Evolutionary conservation across 768 basidiomycete species (phyloP).

Genomic region (Phanerochaete sordida): DNA sequence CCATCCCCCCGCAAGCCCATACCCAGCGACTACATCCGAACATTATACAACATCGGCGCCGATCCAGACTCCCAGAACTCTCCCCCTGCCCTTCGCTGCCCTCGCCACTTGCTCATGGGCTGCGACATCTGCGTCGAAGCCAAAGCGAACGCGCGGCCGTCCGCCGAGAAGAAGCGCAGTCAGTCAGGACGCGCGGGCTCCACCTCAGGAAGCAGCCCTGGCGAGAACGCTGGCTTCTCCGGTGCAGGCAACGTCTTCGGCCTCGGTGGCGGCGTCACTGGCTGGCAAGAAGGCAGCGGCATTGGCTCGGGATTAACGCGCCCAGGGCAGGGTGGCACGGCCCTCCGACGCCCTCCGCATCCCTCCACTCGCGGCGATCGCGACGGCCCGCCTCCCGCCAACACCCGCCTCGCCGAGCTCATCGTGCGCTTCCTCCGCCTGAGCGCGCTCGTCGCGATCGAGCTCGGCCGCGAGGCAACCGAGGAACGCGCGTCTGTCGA

Average conservation of each 20-base stretch:
- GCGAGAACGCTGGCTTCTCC: slow-evolving; percentile 10
- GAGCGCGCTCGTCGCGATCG: slow-evolving; percentile 74
- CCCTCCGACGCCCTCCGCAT: slow-evolving; percentile 45
- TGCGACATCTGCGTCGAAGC: slow-evolving; percentile 79
- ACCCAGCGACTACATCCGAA: slow-evolving; percentile 37
- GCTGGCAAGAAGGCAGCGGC: slow-evolving; percentile 74
- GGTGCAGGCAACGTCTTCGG: slow-evolving; percentile 7
- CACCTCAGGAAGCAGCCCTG: slow-evolving; percentile 22
- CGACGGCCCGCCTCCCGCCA: slow-evolving; percentile 43
- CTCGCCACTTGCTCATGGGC: slow-evolving; percentile 67
- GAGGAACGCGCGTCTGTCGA: slow-evolving; percentile 41
- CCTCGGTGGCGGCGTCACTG: slow-evolving; percentile 53
- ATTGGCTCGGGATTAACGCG: slow-evolving; percentile 67
- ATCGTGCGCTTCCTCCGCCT: slow-evolving; percentile 72
- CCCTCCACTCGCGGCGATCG: slow-evolving; percentile 15
- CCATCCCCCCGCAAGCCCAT: slow-evolving; percentile 15
- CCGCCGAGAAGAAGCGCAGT: slow-evolving; percentile 9
- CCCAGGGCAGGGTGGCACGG: slow-evolving; percentile 53
- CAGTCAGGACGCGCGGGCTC: slow-evolving; percentile 17
- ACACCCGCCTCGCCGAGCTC: slow-evolving; percentile 62
- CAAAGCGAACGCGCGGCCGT: slow-evolving; percentile 29
- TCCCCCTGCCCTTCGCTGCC: slow-evolving; percentile 62
- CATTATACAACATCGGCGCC: slow-evolving; percentile 57
- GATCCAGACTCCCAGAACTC: slow-evolving; percentile 61
- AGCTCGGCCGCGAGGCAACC: slow-evolving; percentile 65